Conservation (phyloP, 2,329 filamentous ascomycete species). For the Magnaporthiopsis incrustans region DNA sequence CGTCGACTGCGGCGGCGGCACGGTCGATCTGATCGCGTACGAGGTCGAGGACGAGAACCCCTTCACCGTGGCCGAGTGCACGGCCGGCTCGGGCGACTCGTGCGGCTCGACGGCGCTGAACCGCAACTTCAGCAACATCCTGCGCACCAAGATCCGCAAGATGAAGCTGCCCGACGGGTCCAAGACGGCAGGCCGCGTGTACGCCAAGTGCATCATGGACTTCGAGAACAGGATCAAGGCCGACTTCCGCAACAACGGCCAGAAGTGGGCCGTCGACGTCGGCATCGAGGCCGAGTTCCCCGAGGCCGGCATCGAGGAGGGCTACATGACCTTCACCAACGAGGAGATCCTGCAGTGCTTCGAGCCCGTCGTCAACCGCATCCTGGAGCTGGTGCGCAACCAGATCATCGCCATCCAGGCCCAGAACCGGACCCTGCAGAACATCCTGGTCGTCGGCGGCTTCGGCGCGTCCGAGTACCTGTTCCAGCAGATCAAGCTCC, state of each 20-base stretch:
- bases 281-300: slow-evolving; percentile 98
- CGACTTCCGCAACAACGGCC: slow-evolving; percentile 97
- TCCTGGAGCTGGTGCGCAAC: slow-evolving; percentile 90
- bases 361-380: slow-evolving; percentile 94
- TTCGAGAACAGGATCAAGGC: slow-evolving; percentile 99
- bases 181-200: slow-evolving; percentile 94
- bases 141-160: slow-evolving; percentile 95
- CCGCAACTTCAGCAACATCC: slow-evolving; percentile 95
- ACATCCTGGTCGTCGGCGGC: slow-evolving; percentile 93
- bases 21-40: slow-evolving; percentile 97
- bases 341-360: slow-evolving; percentile 99
- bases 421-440: slow-evolving; percentile 88
- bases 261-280: slow-evolving; percentile 98
- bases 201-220: slow-evolving; percentile 99
- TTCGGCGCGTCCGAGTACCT: slow-evolving; percentile 98
- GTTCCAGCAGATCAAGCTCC: slow-evolving; percentile 98
- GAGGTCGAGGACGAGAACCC: slow-evolving; percentile 97
- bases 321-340: slow-evolving; percentile 99
- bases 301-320: slow-evolving; percentile 95
- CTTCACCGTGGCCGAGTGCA: slow-evolving; percentile 95
- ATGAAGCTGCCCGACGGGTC: slow-evolving; percentile 98
- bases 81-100: slow-evolving; percentile 92
- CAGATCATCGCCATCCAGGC: slow-evolving; percentile 99
- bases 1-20: slow-evolving; percentile 92
- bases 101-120: slow-evolving; percentile 98